Evolutionary conservation across 768 basidiomycete genomes (phyloP).

Genomic region (Holtermanniella nyarrowii): DNA sequence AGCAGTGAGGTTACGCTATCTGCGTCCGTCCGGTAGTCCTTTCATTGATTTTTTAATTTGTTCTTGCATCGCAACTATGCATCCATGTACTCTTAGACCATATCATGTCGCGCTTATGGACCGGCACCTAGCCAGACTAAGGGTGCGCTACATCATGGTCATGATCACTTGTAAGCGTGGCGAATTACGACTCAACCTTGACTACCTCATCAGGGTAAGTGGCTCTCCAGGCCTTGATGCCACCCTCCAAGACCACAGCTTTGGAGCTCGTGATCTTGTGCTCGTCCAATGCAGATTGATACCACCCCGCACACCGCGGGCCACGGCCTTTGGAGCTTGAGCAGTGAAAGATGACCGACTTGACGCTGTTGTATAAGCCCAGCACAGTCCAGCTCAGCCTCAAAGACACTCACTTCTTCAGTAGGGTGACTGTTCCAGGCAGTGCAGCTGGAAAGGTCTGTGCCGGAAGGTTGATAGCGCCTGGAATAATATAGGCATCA

Average conservation of each 20-base stretch:
- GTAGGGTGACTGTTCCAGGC: constrained; percentile 35
- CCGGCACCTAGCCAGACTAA: too few species aligned
- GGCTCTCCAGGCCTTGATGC: constrained; percentile 20
- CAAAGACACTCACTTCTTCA: constrained; percentile 9
- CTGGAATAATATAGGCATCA: constrained; percentile 23
- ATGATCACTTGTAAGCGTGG: too few species aligned
- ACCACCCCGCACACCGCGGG: constrained; percentile 22
- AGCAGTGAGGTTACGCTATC: too few species aligned
- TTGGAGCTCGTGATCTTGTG: constrained; percentile 1
- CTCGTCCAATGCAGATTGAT: constrained; percentile 14
- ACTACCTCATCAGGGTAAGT: constrained; percentile 6
- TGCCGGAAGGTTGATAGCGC: constrained; percentile 46
- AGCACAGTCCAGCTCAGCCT: neutral
- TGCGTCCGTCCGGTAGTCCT: too few species aligned
- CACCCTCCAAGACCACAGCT: constrained; percentile 11
- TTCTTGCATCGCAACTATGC: too few species aligned
- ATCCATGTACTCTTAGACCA: too few species aligned
- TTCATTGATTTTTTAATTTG: too few species aligned
- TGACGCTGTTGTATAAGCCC: constrained; percentile 2
- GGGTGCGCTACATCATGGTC: too few species aligned
- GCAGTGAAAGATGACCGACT: constrained; percentile 22
- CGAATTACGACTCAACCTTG: too few species aligned
- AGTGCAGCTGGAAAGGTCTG: constrained; percentile 45
- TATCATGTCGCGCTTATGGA: too few species aligned
- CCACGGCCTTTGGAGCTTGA: constrained; percentile 16